Evolutionary conservation across 1,139 yeast genomes (phyloP).

Genomic region (Yamadazyma membranifaciens): DNA sequence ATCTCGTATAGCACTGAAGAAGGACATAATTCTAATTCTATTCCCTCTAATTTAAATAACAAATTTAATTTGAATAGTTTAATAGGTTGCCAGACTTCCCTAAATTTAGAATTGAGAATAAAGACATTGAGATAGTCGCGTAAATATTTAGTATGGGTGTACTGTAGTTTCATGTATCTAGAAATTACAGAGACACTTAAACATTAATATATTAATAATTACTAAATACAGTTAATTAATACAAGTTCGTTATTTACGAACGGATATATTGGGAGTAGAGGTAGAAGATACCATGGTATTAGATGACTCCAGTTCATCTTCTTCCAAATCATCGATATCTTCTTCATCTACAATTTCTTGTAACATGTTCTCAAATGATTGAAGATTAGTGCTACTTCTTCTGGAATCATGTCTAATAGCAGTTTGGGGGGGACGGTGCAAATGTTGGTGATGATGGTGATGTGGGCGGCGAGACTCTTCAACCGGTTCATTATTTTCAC

Average conservation of each 20-base stretch:
- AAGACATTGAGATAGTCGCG: no score
- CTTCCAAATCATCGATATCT: constrained; percentile 12
- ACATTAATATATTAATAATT: neutral
- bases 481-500: constrained; percentile 21
- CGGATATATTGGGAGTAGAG: constrained; percentile 60
- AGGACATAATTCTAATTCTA: constrained; percentile 38
- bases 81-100: no score
- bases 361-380: constrained; percentile 15
- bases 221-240: neutral
- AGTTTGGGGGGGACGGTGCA: constrained; percentile 2
- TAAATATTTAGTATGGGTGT: no score
- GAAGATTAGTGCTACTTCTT: constrained; percentile 4
- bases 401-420: neutral
- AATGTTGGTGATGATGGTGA: constrained; percentile 6
- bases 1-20: constrained; percentile 46
- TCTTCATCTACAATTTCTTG: constrained; percentile 19
- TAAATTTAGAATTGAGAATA: no score
- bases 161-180: no score
- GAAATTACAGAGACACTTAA: no score
- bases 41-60: neutral
- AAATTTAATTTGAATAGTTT: no score
- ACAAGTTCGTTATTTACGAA: neutral
- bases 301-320: constrained; percentile 6
- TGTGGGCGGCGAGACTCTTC: constrained; percentile 10
- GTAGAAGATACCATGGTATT: neutral